A percentile compares a stretch with the other conserved stretches of the same genome.
These are phyloP conservation scores for Chlamydomonas applanata DNA, from an alignment of 139 green algal genomes.

Conservation along the genomic window DNA sequence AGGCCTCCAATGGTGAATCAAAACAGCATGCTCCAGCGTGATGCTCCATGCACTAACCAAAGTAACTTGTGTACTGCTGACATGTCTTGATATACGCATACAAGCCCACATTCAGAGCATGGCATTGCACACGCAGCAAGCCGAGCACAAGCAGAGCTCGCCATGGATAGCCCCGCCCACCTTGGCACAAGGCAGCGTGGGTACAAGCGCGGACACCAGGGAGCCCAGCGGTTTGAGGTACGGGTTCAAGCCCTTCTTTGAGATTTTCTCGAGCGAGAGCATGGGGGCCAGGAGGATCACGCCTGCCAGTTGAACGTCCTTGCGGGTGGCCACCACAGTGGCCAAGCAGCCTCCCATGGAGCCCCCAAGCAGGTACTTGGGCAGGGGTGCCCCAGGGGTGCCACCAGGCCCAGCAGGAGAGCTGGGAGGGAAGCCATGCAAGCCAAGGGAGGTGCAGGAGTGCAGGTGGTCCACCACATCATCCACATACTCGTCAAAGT, in stretches of 20 bases:
- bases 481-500: slow-evolving; percentile 3
- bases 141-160: no score
- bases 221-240: slow-evolving; percentile 14
- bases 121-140: not conserved
- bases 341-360: slow-evolving; percentile 72
- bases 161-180: no score
- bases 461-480: slow-evolving; percentile 4
- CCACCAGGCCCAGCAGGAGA: not conserved
- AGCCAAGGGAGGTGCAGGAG: not conserved
- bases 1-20: no score
- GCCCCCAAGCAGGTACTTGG: slow-evolving; percentile 56
- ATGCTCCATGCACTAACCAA: no score
- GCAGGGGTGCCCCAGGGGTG: slow-evolving; percentile 27
- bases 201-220: no score
- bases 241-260: slow-evolving; percentile 28
- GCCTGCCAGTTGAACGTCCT: slow-evolving; percentile 30
- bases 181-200: not conserved
- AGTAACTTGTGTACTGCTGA: not conserved
- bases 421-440: slow-evolving; percentile 6
- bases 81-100: not conserved
- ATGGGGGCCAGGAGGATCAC: slow-evolving; percentile 50
- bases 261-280: slow-evolving; percentile 53
- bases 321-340: slow-evolving; percentile 23
- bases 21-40: no score
- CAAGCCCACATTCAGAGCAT: not conserved